Evolutionary conservation across 2,329 filamentous ascomycete species (phyloP), one percentile per base, ranked within the genome.

Genomic region (Scedosporium dehoogii): DNA sequence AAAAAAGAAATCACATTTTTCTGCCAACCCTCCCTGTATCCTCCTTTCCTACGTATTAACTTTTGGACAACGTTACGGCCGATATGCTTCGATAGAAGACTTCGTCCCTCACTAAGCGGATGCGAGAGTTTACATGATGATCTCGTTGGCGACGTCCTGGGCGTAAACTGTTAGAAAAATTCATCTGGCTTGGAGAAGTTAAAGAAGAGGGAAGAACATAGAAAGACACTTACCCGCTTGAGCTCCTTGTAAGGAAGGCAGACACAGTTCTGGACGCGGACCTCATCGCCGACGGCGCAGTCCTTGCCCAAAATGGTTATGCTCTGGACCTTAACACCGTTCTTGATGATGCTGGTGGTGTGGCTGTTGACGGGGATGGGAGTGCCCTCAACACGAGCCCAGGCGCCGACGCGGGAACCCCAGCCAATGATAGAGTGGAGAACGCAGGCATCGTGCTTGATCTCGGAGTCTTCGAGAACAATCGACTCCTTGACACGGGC

Each of bases 291-390:
- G 33, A 97, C 94, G 62, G 81, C 85, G 71, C 93, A 97, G 76
- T 99, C 94, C 81, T 97, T 97, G 73, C 93, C 93, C 66, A 99
- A 77, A 68, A 97, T 99, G 57, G 93, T 97, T 72, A 97, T 94
- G 75, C 91, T 96, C 81, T 97, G 94, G 60, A 99, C 94, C 82
- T 97, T 97, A 76, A 97, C 87, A 60, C 94, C 94, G 71, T 97
- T 96, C 85, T 97, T 97, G 75, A 97, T 83, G 70, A 97, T 92
- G 77, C 89, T 96, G 14, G 93, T 97, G 61, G 86, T 90, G 79
- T 97, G 93, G 79, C 89, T 96, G 60, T 84, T 87, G 62, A 91
- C 86, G 0, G 92, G 89, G 16, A 90, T 96, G 1, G 93, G 92
- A 0, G 92, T 96, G 62, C 94, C 94, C 77, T 99, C 94, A 27